A percentile compares a stretch with the other conserved stretches of the same genome.
Conservation (phyloP, 164 flowering plant species). For the Houttuynia cordata region DNA sequence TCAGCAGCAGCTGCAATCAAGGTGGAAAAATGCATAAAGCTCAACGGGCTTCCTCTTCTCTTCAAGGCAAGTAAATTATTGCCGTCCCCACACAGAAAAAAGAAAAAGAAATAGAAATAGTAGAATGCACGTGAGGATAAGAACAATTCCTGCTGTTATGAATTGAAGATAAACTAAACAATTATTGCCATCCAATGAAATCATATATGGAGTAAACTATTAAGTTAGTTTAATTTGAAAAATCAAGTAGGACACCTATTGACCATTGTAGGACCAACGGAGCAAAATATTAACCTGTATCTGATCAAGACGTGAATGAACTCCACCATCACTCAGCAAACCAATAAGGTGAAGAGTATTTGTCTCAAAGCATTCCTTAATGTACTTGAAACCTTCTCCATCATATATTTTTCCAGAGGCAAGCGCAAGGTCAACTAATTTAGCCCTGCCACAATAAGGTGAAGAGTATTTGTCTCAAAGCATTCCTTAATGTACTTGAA, state of each 20-base stretch:
- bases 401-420: constrained; percentile 81
- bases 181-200: too few relatives aligned
- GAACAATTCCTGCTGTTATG: too few relatives aligned
- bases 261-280: background rate
- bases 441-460: constrained; percentile 49
- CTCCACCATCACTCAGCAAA: constrained; percentile 94
- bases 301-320: constrained; percentile 92
- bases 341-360: constrained; percentile 94
- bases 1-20: constrained; percentile 57
- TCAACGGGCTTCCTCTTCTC: background rate
- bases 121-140: too few relatives aligned
- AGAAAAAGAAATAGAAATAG: too few relatives aligned
- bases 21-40: background rate
- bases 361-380: constrained; percentile 49
- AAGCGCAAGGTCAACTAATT: constrained; percentile 88
- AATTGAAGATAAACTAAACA: too few relatives aligned
- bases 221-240: too few relatives aligned
- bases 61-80: too few relatives aligned
- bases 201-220: too few relatives aligned
- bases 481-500: constrained; percentile 70
- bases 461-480: constrained; percentile 64
- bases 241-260: too few relatives aligned
- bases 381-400: constrained; percentile 88
- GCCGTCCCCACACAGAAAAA: too few relatives aligned
- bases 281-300: constrained; percentile 41